Conservation (phyloP, 441 rosid species). For the Erodium chrysanthum region DNA sequence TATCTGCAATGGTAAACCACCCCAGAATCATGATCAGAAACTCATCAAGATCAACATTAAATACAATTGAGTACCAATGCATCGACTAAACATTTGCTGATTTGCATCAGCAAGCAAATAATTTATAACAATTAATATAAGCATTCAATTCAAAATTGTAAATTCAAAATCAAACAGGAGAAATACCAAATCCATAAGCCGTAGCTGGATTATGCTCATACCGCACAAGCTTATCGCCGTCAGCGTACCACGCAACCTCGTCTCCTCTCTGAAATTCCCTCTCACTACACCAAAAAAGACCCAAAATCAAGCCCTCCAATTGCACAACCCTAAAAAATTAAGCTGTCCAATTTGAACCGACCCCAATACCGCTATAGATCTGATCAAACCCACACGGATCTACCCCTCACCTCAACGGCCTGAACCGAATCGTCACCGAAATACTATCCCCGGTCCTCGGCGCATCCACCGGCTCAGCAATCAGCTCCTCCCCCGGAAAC, state of each 20-base stretch:
- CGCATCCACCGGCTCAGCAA: conserved; percentile 51
- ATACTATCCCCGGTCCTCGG: conserved; percentile 74
- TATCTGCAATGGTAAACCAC: conserved; percentile 43
- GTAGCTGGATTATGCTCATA: conserved; percentile 77
- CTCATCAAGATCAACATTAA: not conserved
- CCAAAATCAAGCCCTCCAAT: conserved; percentile 11
- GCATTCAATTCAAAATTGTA: not conserved
- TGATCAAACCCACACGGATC: conserved; percentile 48
- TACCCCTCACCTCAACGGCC: conserved; percentile 73
- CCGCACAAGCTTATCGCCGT: conserved; percentile 81
- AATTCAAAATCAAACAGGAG: not conserved
- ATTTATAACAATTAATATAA: not conserved
- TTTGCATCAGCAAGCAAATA: not conserved
- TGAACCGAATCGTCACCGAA: conserved; percentile 90
- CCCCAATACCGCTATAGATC: conserved; percentile 36
- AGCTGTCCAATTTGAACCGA: conserved; percentile 14
- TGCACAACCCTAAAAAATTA: conserved; percentile 8
- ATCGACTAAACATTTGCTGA: not conserved
- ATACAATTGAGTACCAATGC: not conserved
- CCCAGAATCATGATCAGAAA: not conserved
- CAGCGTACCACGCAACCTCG: conserved; percentile 93
- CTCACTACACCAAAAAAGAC: conserved; percentile 38
- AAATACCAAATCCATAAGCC: conserved; percentile 81
- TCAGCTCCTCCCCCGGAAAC: conserved; percentile 55
- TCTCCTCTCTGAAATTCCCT: conserved; percentile 93